Percentiles rank a stretch among this genome's conserved stretches.
Conservation (phyloP, 495 filamentous ascomycete species). For the Talaromyces nanjingensis region DNA sequence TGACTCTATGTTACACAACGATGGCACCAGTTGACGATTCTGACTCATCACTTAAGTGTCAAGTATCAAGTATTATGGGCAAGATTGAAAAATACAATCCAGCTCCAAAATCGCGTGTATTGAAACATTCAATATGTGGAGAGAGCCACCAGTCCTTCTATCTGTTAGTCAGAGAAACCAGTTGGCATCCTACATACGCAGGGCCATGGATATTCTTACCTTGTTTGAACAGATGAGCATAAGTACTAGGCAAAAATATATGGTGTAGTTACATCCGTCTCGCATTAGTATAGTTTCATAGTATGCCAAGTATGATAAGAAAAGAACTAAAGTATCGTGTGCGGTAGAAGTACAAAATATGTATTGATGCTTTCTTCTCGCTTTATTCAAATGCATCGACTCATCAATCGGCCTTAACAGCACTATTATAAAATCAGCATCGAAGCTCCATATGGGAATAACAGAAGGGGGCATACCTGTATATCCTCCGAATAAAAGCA, state of each 20-base stretch:
- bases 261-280: not conserved
- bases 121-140: not conserved
- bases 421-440: constrained; percentile 15
- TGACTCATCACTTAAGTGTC: not conserved
- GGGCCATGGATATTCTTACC: not conserved
- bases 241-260: not conserved
- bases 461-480: constrained; percentile 46
- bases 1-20: not conserved
- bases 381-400: not conserved
- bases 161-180: not conserved
- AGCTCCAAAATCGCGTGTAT: not conserved
- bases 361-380: not conserved
- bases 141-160: no score
- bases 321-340: not conserved
- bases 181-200: not conserved
- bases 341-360: not conserved
- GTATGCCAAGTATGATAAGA: not conserved
- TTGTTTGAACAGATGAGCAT: not conserved
- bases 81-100: not conserved
- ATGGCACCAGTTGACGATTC: not conserved
- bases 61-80: not conserved
- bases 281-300: not conserved
- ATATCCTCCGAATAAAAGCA: constrained; percentile 83
- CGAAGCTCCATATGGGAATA: no score
- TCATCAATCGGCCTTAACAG: constrained; percentile 36